Base-by-base conservation (phyloP, 2,329 filamentous ascomycete species). In the Fusarium miscanthi region DNA sequence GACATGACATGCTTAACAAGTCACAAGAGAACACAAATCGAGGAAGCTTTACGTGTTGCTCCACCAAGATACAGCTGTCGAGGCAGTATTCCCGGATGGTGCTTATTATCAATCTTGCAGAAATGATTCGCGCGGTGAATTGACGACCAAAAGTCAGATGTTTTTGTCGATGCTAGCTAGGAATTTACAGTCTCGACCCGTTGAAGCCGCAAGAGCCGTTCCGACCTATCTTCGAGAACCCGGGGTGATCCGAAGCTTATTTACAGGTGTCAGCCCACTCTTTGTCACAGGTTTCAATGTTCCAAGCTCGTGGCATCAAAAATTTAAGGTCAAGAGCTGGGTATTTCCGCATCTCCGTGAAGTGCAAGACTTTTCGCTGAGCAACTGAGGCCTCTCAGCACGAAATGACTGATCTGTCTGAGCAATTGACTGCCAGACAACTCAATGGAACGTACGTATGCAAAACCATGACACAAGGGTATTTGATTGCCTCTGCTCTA, bases 341-440 rank as follows among this genome's bases (percentile, higher is more conserved):
- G 21, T 52, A 77, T 77, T 76, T 77, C 75, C 75, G 75, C 72
- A 70, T 77, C 75, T 77, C 75, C 75, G 75, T 62, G 43, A 53
- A n/a, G 42, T 53, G 21, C 30, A 48, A 38, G 27, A 57, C 11
- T 57, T 35, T 65, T 23, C 11, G 23, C 21, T 30, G 53, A 27
- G 45, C 33, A 45, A 61, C 52, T 59, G 35, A 45, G 21, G n/a
- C 31, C 53, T 46, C 51, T 27, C n/a, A n/a, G 27, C 43, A 30
- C 16, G n/a, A 45, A 40, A 46, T 33, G 19, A 17, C 35, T 33
- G 19, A 8, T 11, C 6, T 30, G n/a, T 38, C 9, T 35, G 25
- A 31, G 45, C 51, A 27, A 25, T 53, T 54, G 37, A n/a, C 45
- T n/a, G 38, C 56, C 56, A 53, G n/a, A 17, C 51, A 60, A 46